Percentiles rank a stretch among this genome's conserved stretches.
Evolutionary conservation across 352 stramenopile genomes (phyloP).

Genomic region (Plasmopara muralis): DNA sequence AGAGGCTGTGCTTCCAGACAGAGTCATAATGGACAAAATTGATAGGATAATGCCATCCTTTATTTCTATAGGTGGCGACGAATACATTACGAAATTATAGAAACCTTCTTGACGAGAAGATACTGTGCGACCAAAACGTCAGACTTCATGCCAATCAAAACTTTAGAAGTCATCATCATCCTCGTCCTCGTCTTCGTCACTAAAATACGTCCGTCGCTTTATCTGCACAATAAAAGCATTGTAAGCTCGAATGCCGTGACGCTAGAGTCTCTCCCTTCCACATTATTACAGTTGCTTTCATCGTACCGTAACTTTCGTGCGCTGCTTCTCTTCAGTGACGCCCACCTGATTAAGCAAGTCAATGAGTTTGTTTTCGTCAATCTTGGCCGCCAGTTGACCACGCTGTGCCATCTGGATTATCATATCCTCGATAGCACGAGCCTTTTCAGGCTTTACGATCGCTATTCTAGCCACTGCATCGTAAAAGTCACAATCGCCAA

Average conservation of each 20-base stretch:
- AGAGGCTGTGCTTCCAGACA: no score
- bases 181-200: conserved; percentile 80
- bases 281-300: background rate
- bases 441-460: conserved; percentile 86
- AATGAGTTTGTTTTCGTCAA: conserved; percentile 82
- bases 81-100: no score
- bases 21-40: no score
- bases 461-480: conserved; percentile 75
- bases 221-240: conserved; percentile 35
- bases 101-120: no score
- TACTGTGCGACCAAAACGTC: no score
- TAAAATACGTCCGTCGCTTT: conserved; percentile 85
- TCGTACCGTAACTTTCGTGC: conserved; percentile 82
- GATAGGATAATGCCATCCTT: no score
- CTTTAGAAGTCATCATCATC: conserved; percentile 60
- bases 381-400: conserved; percentile 71
- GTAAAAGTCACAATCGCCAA: background rate
- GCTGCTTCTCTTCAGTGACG: conserved; percentile 76
- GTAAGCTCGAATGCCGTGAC: background rate
- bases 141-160: no score
- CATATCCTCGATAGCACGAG: conserved; percentile 78
- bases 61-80: no score
- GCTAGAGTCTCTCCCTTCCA: background rate
- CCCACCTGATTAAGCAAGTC: conserved; percentile 73
- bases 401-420: conserved; percentile 83